Conservation (phyloP, 2,329 filamentous ascomycete genomes). For the Colletotrichum noveboracense region DNA sequence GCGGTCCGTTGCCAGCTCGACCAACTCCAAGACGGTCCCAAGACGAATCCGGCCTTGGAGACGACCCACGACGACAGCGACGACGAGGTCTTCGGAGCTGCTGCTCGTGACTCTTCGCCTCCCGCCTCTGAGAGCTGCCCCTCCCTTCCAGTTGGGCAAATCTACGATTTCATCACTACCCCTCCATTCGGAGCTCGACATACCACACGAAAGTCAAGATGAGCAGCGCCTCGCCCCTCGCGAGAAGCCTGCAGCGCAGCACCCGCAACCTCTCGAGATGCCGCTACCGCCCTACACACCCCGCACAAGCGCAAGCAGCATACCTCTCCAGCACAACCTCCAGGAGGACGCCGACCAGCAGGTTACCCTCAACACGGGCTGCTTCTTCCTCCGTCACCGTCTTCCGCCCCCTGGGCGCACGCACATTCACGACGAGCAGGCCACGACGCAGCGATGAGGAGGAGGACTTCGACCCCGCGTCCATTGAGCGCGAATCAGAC, state of each 20-base stretch:
- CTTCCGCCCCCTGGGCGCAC: conserved; percentile 3
- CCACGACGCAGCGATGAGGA: conserved; percentile 27
- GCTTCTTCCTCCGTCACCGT: background rate
- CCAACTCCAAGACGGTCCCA: background rate
- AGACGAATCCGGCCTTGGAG: background rate
- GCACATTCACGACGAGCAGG: conserved; percentile 20
- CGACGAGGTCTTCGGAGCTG: background rate
- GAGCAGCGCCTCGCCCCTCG: conserved; percentile 33
- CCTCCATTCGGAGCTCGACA: background rate
- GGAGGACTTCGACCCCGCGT: conserved; percentile 69
- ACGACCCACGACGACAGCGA: background rate
- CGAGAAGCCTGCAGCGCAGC: conserved; percentile 44
- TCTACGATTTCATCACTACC: background rate
- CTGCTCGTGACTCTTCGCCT: background rate
- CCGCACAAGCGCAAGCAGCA: background rate
- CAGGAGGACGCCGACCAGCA: background rate
- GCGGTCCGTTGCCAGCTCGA: background rate
- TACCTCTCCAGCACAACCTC: background rate
- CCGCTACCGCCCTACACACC: conserved; percentile 30
- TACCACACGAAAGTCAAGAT: background rate
- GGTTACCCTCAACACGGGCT: background rate
- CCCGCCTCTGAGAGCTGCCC: background rate
- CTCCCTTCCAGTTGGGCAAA: background rate
- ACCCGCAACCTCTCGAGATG: conserved; percentile 34
- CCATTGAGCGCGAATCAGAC: conserved; percentile 86